These are phyloP conservation scores for Lithospermum erythrorhizon DNA, from an alignment of 257 asterid species.

Conservation along the genomic window DNA sequence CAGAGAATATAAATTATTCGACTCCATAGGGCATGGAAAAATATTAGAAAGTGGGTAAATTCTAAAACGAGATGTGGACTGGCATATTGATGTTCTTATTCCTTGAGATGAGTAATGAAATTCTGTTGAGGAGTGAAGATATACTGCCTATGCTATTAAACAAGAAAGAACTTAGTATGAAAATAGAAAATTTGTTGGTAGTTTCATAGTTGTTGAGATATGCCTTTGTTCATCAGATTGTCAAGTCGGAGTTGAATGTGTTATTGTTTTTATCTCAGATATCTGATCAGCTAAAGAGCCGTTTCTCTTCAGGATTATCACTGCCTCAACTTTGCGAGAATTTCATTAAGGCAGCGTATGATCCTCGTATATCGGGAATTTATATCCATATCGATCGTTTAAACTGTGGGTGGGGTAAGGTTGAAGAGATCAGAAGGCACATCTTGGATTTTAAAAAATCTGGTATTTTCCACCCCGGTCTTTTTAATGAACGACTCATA, in stretches of 20 bases:
- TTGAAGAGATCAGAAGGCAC: constrained; percentile 91
- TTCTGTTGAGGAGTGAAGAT: not conserved
- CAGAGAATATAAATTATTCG: no score
- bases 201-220: not conserved
- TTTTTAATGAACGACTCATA: not conserved
- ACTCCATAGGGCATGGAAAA: no score
- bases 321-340: constrained; percentile 94
- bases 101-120: not conserved
- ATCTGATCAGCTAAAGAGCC: constrained; percentile 95
- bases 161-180: not conserved
- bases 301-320: constrained; percentile 85
- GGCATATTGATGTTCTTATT: not conserved
- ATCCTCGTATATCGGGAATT: constrained; percentile 88
- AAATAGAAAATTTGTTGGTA: not conserved
- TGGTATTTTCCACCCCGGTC: constrained; percentile 27
- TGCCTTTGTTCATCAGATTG: not conserved
- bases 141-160: not conserved
- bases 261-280: constrained; percentile 38
- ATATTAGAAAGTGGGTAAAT: no score
- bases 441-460: constrained; percentile 81
- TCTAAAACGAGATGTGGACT: not conserved
- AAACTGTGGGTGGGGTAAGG: constrained; percentile 94
- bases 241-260: not conserved
- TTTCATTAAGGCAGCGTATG: constrained; percentile 84
- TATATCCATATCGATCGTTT: constrained; percentile 86